These are phyloP conservation scores for Firmiana major DNA, from an alignment of 345 rosid genomes.

Conservation along the genomic window DNA sequence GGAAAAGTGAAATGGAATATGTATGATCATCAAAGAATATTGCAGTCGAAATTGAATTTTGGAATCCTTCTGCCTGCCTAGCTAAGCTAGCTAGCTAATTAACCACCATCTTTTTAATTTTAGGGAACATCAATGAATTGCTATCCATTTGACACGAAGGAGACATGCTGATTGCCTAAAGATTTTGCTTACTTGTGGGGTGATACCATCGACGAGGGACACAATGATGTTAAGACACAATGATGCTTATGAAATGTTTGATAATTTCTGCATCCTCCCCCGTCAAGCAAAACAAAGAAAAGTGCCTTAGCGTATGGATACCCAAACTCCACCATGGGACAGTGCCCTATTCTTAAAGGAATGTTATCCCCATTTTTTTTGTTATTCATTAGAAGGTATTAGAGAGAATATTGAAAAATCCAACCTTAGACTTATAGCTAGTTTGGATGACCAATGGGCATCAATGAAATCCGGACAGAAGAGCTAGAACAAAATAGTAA, in stretches of 20 bases:
- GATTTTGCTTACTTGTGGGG: slow-evolving; percentile 19
- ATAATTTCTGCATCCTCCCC: slow-evolving; percentile 4
- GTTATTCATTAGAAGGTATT: no score
- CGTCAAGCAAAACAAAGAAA: no score
- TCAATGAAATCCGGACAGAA: no score
- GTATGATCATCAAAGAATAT: neutral
- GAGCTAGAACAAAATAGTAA: no score
- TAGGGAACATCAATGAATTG: neutral
- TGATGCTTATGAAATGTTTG: slow-evolving; percentile 18
- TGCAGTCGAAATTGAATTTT: neutral
- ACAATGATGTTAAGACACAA: slow-evolving; percentile 23
- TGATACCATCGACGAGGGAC: slow-evolving; percentile 18
- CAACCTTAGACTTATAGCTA: no score
- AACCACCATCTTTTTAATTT: neutral
- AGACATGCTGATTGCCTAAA: slow-evolving; percentile 30
- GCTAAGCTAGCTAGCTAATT: neutral
- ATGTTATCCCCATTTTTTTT: no score
- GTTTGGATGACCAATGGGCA: no score
- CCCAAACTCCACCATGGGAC: slow-evolving; percentile 31
- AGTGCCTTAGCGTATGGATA: slow-evolving; percentile 29
- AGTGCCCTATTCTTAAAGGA: no score
- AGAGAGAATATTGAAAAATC: no score
- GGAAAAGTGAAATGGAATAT: neutral
- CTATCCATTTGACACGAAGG: neutral
- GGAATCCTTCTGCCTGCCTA: neutral